Percentiles rank a stretch among this genome's conserved stretches.
Evolutionary conservation across 2,329 filamentous ascomycete genomes (phyloP).

Genomic region (Fusarium sp.): DNA sequence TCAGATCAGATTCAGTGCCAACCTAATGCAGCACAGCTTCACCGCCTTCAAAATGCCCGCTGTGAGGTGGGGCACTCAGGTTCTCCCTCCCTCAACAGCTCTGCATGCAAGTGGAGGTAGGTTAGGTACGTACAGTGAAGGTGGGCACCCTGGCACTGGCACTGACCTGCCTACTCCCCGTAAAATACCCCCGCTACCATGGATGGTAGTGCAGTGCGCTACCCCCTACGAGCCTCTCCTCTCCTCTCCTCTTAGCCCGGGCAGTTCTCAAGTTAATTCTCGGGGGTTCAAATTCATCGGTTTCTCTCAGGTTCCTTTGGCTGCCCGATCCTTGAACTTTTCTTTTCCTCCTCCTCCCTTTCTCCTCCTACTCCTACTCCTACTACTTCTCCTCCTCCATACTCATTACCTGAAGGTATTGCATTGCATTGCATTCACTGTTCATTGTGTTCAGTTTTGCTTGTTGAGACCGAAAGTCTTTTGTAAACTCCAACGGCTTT

Average conservation of each 20-base stretch:
- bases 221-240: slow-evolving; percentile 23
- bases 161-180: slow-evolving; percentile 7
- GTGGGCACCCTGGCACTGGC: slow-evolving; percentile 24
- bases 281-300: slow-evolving; percentile 41
- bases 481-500: slow-evolving; percentile 7
- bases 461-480: neutral
- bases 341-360: slow-evolving; percentile 1
- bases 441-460: slow-evolving; percentile 1
- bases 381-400: neutral
- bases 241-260: slow-evolving; percentile 1
- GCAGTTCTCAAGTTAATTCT: slow-evolving; percentile 32
- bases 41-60: slow-evolving; percentile 42
- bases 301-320: slow-evolving; percentile 26
- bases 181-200: slow-evolving; percentile 26
- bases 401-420: neutral
- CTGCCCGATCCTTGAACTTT: slow-evolving; percentile 27
- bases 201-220: slow-evolving; percentile 11
- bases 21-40: slow-evolving; percentile 24
- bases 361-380: neutral
- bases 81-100: slow-evolving; percentile 20
- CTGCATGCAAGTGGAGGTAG: too few relatives aligned
- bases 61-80: slow-evolving; percentile 37
- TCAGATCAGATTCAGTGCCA: neutral
- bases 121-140: slow-evolving; percentile 4
- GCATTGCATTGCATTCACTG: slow-evolving; percentile 1